phyloP scores from a whole-genome alignment of 148 eudicot species.

The Nepenthes gracilis region DNA sequence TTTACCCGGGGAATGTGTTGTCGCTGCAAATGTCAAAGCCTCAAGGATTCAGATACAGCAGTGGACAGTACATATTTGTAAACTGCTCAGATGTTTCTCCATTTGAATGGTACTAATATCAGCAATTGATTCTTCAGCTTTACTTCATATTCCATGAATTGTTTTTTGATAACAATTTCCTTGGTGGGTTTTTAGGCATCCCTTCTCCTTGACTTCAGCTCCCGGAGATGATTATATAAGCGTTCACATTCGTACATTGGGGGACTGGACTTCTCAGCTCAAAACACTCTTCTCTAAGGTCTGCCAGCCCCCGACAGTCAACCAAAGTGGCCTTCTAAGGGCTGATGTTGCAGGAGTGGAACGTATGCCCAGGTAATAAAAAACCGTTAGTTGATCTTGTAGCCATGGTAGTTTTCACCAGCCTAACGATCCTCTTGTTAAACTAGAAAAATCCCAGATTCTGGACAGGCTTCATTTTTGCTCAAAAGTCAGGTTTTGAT shows the following conservation, averaged over 20 bases:
- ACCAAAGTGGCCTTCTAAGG: constrained; percentile 50
- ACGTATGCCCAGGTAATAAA: constrained; percentile 25
- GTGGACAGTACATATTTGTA: constrained; percentile 54
- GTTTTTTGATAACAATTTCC: background rate
- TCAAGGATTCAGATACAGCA: constrained; percentile 43
- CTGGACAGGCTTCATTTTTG: too few relatives aligned
- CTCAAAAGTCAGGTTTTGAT: too few relatives aligned
- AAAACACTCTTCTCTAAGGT: constrained; percentile 38
- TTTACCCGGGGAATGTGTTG: constrained; percentile 50
- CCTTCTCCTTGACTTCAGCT: constrained; percentile 56
- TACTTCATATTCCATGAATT: background rate
- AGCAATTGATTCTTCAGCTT: background rate
- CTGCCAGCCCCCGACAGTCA: constrained; percentile 32
- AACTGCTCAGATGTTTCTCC: constrained; percentile 54
- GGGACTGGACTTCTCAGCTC: constrained; percentile 60
- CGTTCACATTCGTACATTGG: constrained; percentile 50
- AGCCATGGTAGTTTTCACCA: background rate
- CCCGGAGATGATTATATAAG: constrained; percentile 58
- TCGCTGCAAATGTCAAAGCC: constrained; percentile 36
- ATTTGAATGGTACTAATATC: constrained; percentile 34
- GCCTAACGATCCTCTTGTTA: background rate
- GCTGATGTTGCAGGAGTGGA: constrained; percentile 28
- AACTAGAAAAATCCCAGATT: too few relatives aligned
- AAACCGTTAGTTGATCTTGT: background rate
- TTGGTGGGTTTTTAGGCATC: constrained; percentile 29